Percentiles rank a stretch among this genome's conserved stretches.
These are phyloP conservation scores for Selaginella moellendorffii DNA, from an alignment of 75 land plant genomes.

Conservation along the genomic window DNA sequence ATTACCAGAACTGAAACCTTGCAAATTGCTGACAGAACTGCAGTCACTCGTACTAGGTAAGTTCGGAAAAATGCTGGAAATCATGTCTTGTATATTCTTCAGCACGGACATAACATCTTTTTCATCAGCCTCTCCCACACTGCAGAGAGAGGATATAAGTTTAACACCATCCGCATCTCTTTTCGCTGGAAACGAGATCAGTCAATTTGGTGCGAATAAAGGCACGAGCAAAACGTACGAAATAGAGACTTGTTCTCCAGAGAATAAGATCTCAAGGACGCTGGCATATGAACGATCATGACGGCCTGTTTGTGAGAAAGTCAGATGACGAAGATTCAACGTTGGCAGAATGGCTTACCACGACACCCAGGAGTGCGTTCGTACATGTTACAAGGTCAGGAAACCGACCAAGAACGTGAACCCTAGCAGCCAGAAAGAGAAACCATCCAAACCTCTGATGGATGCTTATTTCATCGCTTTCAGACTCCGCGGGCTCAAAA, in stretches of 20 bases:
- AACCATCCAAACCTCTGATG: constrained; percentile 87
- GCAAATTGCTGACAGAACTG: background rate
- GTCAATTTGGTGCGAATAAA: background rate
- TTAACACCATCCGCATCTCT: background rate
- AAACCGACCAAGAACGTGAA: constrained; percentile 60
- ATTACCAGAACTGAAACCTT: background rate
- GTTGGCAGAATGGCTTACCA: too few species aligned
- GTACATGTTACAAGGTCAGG: constrained; percentile 82
- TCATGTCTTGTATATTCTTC: background rate
- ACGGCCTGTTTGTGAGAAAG: too few species aligned
- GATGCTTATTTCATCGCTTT: background rate
- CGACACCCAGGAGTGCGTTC: constrained; percentile 59
- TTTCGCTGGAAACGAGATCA: background rate
- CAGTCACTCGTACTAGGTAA: background rate
- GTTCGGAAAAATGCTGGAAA: background rate
- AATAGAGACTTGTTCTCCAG: background rate
- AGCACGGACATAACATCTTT: background rate
- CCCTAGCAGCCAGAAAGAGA: constrained; percentile 68
- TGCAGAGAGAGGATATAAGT: background rate
- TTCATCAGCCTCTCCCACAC: background rate
- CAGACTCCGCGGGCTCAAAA: constrained; percentile 9
- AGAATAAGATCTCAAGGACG: background rate
- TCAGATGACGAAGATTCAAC: too few species aligned
- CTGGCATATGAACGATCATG: background rate
- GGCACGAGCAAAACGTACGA: background rate